Base-by-base conservation (phyloP, 2,329 filamentous ascomycete genomes). In the Colletotrichum godetiae region DNA sequence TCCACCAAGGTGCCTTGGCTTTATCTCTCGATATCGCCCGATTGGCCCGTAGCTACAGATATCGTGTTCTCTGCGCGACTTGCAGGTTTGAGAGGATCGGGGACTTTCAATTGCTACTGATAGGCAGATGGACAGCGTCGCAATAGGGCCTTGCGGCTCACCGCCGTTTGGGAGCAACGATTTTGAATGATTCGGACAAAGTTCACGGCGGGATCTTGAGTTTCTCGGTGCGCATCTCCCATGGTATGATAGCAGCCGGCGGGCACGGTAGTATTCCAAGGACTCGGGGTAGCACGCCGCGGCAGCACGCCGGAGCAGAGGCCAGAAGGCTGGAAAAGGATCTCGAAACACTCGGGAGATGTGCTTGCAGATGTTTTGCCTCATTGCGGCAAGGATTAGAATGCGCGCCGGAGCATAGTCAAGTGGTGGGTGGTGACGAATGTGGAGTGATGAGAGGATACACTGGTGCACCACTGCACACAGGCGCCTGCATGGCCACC, bases 281-380 rank as follows among this genome's bases (percentile, higher is more conserved):
- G 12, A 12, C 15, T n/a, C 31, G 53, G 69, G 35, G 58, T 72
- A 35, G 53, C 46, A 53, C 19, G 7, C 33, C 24, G 58, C 58
- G 49, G 69, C 58, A 68, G 37, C 29, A 55, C 58, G 69, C 56
- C 63, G 60, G 56, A 24, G 24, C 24, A 37, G 11, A 22, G 55
- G 55, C 24, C 53, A 42, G 59, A 69, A 27, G 13, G 65, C 35
- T 63, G 35, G 60, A 73, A 60, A n/a, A 15, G 55, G 35, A 65
- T 64, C 22, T 52, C 67, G 60, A 69, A 73, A 65, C 33, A 52
- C 35, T 29, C 55, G 67, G 60, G 35, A 70, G 67, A 73, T 73
- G 66, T 46, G 22, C 59, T n/a, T 70, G 60, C 46, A 70, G 56
- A 57, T 70, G 60, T 65, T 60, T 57, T 70, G 49, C 46, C 67